Base-by-base conservation (phyloP, 306 rosid genomes). In the Acacia crassicarpa region DNA sequence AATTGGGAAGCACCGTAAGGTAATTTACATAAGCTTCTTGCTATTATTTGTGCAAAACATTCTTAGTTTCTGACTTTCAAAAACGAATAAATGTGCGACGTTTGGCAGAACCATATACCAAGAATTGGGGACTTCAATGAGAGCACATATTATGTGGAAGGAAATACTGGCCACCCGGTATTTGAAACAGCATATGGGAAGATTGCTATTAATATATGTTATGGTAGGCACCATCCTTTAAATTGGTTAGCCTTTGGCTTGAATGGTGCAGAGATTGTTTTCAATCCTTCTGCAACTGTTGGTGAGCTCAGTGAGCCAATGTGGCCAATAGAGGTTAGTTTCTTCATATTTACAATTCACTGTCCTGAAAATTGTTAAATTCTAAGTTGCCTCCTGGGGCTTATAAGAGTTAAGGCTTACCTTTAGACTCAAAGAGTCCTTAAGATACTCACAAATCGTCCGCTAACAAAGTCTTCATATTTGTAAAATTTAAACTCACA, bases 211-310 rank as follows among this genome's bases (percentile, higher is more conserved):
- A 95, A 95, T 78, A 91, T 95, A 87, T 95, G 98, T 80, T 95
- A 92, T 19, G 99, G 99, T 8, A 82, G 99, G 88, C 98, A 95
- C 88, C 99, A 95, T 84, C 97, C 99, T 63, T 81, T 95, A 86
- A 95, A 93, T 67, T 95, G 97, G 96, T 85, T 92, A 84, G 94
- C 95, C 74, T 93, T 95, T 77, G 98, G 99, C 61, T 86, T 95
- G 87, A 95, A 95, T 71, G 99, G 97, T 43, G 98, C 97, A 0
- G 97, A 95, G 87, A 90, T 95, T 83, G 99, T 95, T 84, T 93
- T 95, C 93, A 95, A 95, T 86, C 98, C 99, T 83, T 90, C 98
- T 27, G 99, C 99, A 15, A 93, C 99, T 51, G 95, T 93, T 75
- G 98, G 97, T 23, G 97, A 91, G 87, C 98, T 92, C 84, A 93